A percentile compares a stretch with the other conserved stretches of the same genome.
These are phyloP conservation scores for Letharia lupina DNA, from an alignment of 495 filamentous ascomycete species.

Conservation along the genomic window DNA sequence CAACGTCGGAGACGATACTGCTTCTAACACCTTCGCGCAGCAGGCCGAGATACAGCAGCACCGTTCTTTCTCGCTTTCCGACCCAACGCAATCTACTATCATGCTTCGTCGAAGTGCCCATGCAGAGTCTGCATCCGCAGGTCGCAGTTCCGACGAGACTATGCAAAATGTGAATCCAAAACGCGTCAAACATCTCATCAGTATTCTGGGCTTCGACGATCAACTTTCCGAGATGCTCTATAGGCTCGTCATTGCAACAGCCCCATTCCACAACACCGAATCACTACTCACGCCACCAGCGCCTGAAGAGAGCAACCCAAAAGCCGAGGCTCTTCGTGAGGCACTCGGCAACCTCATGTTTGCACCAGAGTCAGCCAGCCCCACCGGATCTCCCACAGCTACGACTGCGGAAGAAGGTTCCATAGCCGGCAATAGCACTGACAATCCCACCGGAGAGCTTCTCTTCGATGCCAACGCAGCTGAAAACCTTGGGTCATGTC, in stretches of 20 bases:
- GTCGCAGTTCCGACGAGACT: neutral
- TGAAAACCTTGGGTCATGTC: neutral
- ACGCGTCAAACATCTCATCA: constrained; percentile 4
- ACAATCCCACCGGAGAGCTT: neutral
- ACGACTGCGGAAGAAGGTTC: neutral
- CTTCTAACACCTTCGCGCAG: neutral
- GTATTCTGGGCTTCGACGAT: neutral
- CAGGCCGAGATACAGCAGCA: neutral
- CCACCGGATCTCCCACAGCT: neutral
- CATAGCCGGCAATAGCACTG: neutral
- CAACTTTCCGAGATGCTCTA: neutral
- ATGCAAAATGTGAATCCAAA: neutral
- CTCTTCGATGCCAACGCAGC: neutral
- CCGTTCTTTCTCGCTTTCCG: neutral
- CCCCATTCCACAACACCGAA: neutral
- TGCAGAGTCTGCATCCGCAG: neutral
- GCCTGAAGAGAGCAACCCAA: neutral
- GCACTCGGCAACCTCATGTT: neutral
- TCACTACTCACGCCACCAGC: neutral
- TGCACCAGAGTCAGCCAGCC: neutral
- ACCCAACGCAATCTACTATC: neutral
- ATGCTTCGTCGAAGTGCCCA: neutral
- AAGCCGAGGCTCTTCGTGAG: constrained; percentile 1
- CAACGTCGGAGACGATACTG: neutral
- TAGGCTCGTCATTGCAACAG: neutral